Evolutionary conservation across 768 basidiomycete species (phyloP).

Genomic region (Heimioporus sp.): DNA sequence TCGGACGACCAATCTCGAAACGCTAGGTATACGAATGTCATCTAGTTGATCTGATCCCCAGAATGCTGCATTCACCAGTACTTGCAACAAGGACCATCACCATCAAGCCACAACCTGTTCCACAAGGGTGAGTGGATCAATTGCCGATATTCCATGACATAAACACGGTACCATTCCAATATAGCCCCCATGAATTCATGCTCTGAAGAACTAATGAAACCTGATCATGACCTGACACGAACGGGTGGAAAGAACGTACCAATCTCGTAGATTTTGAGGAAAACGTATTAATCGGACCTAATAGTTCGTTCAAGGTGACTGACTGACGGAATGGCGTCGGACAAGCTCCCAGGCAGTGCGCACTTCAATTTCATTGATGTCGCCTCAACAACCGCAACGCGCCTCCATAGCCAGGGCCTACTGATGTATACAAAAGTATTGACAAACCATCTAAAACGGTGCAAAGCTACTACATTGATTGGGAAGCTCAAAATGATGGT

Average conservation of each 20-base stretch:
- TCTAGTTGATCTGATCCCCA: too few species aligned
- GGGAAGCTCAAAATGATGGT: not conserved
- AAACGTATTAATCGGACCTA: slow-evolving; percentile 3
- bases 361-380: slow-evolving; percentile 3
- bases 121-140: not conserved
- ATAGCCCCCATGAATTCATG: slow-evolving; percentile 23
- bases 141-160: slow-evolving; percentile 24
- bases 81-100: slow-evolving; percentile 11
- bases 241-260: slow-evolving; percentile 4
- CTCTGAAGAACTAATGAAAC: slow-evolving; percentile 20
- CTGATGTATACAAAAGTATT: not conserved
- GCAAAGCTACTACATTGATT: slow-evolving; percentile 19
- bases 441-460: slow-evolving; percentile 16
- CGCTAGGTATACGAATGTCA: too few species aligned
- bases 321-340: slow-evolving; percentile 22
- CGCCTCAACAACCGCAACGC: slow-evolving; percentile 15
- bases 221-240: not conserved
- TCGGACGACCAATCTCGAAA: too few species aligned
- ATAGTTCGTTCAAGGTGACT: too few species aligned
- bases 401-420: slow-evolving; percentile 3
- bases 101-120: not conserved
- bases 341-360: slow-evolving; percentile 14
- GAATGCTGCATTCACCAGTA: slow-evolving; percentile 12
- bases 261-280: slow-evolving; percentile 22
- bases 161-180: slow-evolving; percentile 28